Evolutionary conservation across 2,329 filamentous ascomycete species (phyloP).

Genomic region (Clarireedia homoeocarpa): DNA sequence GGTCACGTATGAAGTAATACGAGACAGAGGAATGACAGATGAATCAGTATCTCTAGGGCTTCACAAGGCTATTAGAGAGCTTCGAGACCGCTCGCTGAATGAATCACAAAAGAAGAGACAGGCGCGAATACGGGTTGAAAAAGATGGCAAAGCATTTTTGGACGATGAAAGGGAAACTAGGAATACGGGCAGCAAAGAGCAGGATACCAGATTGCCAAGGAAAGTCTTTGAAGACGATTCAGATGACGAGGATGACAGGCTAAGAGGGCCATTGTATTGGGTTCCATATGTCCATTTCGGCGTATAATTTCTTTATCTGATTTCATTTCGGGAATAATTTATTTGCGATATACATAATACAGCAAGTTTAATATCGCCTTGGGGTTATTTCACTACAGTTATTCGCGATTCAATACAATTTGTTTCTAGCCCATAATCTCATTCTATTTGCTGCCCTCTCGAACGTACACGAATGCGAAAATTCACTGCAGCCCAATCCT

Average conservation of each 20-base stretch:
- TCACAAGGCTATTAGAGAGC: conserved; percentile 1
- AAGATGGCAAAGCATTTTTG: not conserved
- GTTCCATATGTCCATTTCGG: conserved; percentile 6
- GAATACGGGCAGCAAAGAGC: not conserved
- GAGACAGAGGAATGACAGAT: conserved; percentile 3
- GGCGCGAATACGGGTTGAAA: not conserved
- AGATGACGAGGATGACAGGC: not conserved
- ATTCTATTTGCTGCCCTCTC: no score
- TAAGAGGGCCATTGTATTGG: not conserved
- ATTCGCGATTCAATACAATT: not conserved
- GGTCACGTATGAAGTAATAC: conserved; percentile 21
- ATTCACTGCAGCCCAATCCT: no score
- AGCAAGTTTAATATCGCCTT: not conserved
- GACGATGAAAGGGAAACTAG: not conserved
- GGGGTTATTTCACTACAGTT: not conserved
- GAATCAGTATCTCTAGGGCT: not conserved
- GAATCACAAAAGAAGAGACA: not conserved
- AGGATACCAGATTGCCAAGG: not conserved
- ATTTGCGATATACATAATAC: no score
- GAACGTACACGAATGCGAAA: no score
- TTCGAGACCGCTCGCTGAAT: not conserved
- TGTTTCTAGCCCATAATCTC: no score
- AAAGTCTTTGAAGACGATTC: not conserved
- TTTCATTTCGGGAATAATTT: no score
- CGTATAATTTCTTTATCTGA: not conserved